Base-by-base conservation (phyloP, 805 yeast genomes). In the Wickerhamiella nectarea region DNA sequence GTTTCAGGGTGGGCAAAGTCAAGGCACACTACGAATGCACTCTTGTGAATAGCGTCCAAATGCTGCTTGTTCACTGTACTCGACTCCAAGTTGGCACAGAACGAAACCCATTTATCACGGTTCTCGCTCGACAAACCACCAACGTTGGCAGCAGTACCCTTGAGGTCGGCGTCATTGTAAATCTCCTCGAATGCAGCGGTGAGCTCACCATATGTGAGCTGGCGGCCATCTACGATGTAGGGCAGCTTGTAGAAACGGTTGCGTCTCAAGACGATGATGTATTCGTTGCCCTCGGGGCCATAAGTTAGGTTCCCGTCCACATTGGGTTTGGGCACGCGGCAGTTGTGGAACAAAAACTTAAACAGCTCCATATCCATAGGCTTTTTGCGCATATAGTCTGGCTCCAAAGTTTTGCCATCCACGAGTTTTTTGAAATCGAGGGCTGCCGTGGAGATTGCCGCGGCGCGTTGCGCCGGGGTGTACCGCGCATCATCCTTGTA, bases 311-410 rank as follows among this genome's bases (percentile, higher is more conserved):
- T 79, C 47, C 71, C 67, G 60, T 89, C 96, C 21, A 53, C 56
- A 18, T 56, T 53, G 38, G 55, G 53, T 46, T 48, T 47, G n/a
- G 96, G 95, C 42, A 83, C 71, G 55, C 97, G 74, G 46, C 82
- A 74, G 58, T 80, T 83, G 68, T 86, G 84, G 70, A 89, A 89
- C 94, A 89, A 80, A 67, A 76, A 74, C 56, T 74, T 75, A 72
- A 84, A 87, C 26, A 93, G 78, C 61, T 84, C 86, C 97, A 89
- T 89, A 64, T 96, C 89, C 58, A 76, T 80, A n/a, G 96, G 94
- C 51, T 68, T 69, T 43, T 76, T 78, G 64, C 75, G 81, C 58
- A 84, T 66, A 46, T 66, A 62, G 62, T 89, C 97, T 4, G 95
- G 83, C 45, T 78, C 84, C 53, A 89, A 68, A 12, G 80, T 67